Evolutionary conservation across 2,329 filamentous ascomycete genomes (phyloP).

Genomic region (Tolypocladium endophyticum): DNA sequence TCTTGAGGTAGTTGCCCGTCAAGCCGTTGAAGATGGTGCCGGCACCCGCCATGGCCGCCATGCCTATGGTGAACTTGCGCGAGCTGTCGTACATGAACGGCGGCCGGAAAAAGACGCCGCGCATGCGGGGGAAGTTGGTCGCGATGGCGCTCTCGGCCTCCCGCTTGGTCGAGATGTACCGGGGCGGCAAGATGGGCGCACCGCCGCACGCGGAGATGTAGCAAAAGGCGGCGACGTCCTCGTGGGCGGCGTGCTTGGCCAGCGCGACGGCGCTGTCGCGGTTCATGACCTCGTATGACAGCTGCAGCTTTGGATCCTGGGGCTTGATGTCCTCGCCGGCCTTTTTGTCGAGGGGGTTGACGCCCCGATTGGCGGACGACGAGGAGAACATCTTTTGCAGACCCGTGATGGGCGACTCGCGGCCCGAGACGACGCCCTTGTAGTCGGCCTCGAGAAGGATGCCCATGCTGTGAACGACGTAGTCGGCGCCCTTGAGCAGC

Average conservation of each 20-base stretch:
- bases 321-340: constrained; percentile 51
- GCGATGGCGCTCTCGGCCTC: constrained; percentile 75
- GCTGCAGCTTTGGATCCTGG: constrained; percentile 58
- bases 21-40: constrained; percentile 68
- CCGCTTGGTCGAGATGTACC: constrained; percentile 87
- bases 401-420: constrained; percentile 70
- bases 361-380: constrained; percentile 50
- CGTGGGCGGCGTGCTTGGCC: constrained; percentile 61
- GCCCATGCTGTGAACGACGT: constrained; percentile 89
- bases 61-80: constrained; percentile 69
- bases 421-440: constrained; percentile 79
- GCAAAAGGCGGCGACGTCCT: constrained; percentile 60
- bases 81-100: constrained; percentile 85
- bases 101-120: constrained; percentile 72
- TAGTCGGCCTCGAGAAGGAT: constrained; percentile 97
- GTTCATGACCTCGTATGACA: constrained; percentile 98
- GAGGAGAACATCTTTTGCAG: constrained; percentile 68
- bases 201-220: constrained; percentile 86
- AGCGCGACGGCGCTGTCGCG: constrained; percentile 77
- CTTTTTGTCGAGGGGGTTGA: constrained; percentile 58
- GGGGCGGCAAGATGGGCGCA: constrained; percentile 68
- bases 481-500: constrained; percentile 66
- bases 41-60: constrained; percentile 67
- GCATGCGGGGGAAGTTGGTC: constrained; percentile 61
- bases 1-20: constrained; percentile 64